These are phyloP conservation scores for Boletus rufocinnamomeus DNA, from an alignment of 768 basidiomycete species.

Conservation along the genomic window DNA sequence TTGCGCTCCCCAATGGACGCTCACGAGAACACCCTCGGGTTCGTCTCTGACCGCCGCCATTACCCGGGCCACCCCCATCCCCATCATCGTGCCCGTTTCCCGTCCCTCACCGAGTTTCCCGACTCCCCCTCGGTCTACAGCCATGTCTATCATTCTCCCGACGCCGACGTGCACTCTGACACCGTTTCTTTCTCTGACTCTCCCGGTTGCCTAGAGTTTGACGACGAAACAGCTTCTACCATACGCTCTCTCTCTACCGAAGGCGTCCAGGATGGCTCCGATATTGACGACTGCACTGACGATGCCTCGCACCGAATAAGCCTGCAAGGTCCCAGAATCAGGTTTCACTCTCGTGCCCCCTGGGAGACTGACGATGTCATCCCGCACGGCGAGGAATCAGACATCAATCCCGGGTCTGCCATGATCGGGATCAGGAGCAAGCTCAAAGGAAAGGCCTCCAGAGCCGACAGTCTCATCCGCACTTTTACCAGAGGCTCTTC, in stretches of 20 bases:
- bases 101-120: constrained; percentile 57
- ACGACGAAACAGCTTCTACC: constrained; percentile 46
- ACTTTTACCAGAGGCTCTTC: constrained; percentile 48
- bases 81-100: constrained; percentile 45
- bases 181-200: constrained; percentile 42
- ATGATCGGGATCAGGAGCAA: constrained; percentile 33
- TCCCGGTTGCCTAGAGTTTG: constrained; percentile 55
- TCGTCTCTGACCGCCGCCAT: constrained; percentile 52
- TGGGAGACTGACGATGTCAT: constrained; percentile 69
- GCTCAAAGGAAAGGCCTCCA: constrained; percentile 31
- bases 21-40: constrained; percentile 31
- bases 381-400: constrained; percentile 48
- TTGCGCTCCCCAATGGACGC: constrained; percentile 39
- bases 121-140: constrained; percentile 75
- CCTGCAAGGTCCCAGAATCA: constrained; percentile 80
- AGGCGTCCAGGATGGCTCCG: constrained; percentile 37
- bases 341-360: constrained; percentile 77
- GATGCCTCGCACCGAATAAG: constrained; percentile 58
- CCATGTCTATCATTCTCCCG: constrained; percentile 58
- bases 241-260: constrained; percentile 31
- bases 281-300: constrained; percentile 42
- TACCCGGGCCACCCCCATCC: constrained; percentile 42
- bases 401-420: constrained; percentile 38
- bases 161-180: constrained; percentile 33
- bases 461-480: constrained; percentile 43